phyloP scores from a whole-genome alignment of 1,284 basidiomycete species.

The Puccinia brachypodii region DNA sequence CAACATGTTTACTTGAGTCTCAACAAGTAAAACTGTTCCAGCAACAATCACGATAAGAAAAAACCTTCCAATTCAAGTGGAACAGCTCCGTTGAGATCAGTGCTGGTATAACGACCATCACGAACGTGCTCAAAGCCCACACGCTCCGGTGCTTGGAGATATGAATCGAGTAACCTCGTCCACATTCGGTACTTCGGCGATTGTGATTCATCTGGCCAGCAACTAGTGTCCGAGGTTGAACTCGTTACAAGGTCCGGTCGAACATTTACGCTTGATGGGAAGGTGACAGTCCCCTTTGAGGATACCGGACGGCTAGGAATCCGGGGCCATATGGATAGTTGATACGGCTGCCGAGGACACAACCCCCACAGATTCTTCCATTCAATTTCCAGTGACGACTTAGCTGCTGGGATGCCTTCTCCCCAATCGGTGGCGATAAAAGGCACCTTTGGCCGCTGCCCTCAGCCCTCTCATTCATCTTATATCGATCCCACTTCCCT shows the following conservation, averaged over 20 bases:
- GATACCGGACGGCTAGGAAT: background rate
- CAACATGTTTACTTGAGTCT: no score
- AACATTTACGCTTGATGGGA: background rate
- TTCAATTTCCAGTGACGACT: background rate
- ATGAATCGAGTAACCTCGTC: background rate
- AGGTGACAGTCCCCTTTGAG: background rate
- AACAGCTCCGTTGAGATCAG: background rate
- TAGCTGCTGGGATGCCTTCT: background rate
- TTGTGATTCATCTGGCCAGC: background rate
- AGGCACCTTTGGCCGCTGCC: no score
- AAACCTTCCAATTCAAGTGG: no score
- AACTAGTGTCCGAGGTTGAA: background rate
- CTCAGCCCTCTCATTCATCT: no score
- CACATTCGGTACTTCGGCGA: background rate
- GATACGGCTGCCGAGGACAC: background rate
- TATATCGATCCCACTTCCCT: no score
- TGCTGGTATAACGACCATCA: no score
- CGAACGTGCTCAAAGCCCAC: no score
- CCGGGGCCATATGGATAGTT: background rate
- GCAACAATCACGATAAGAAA: no score
- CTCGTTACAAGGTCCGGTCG: background rate
- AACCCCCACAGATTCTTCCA: background rate
- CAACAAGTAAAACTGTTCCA: no score
- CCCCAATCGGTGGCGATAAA: no score
- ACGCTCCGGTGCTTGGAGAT: no score